These are phyloP conservation scores for Sordariomycetes sp. DNA, from an alignment of 2,329 filamentous ascomycete species.

Conservation along the genomic window DNA sequence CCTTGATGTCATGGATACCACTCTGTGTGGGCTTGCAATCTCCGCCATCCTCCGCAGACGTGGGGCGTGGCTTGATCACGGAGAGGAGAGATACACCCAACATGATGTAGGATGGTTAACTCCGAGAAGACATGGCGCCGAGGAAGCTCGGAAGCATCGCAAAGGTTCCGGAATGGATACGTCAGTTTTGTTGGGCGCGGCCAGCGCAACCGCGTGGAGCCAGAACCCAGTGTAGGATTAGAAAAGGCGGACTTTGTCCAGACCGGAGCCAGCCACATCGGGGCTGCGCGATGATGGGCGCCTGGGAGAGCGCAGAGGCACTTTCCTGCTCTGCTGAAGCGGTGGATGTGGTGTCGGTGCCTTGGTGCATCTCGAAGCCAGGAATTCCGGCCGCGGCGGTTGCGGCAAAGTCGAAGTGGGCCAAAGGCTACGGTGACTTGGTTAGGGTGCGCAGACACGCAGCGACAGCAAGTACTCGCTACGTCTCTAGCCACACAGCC, in stretches of 20 bases:
- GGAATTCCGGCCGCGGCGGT: too few relatives aligned
- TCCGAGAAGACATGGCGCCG: background rate
- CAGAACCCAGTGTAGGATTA: background rate
- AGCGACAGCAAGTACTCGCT: background rate
- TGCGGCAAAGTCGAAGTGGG: too few relatives aligned
- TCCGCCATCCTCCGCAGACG: background rate
- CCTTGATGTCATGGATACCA: background rate
- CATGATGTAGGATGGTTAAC: background rate
- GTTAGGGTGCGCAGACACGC: background rate
- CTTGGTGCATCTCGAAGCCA: background rate
- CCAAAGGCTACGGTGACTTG: background rate
- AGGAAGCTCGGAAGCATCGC: background rate
- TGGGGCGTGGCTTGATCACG: background rate
- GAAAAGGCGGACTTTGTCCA: background rate
- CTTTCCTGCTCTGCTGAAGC: background rate
- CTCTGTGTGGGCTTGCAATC: background rate
- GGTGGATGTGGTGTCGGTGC: background rate
- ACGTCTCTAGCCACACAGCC: background rate
- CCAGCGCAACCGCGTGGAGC: background rate
- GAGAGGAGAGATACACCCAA: background rate
- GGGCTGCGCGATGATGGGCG: background rate
- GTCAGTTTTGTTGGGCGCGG: background rate
- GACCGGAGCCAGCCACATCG: background rate
- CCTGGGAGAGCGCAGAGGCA: background rate
- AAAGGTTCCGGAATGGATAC: background rate